Percentiles rank a stretch among this genome's conserved stretches.
These are phyloP conservation scores for Clonostachys sp. DNA, from an alignment of 2,329 filamentous ascomycete genomes.

Conservation along the genomic window DNA sequence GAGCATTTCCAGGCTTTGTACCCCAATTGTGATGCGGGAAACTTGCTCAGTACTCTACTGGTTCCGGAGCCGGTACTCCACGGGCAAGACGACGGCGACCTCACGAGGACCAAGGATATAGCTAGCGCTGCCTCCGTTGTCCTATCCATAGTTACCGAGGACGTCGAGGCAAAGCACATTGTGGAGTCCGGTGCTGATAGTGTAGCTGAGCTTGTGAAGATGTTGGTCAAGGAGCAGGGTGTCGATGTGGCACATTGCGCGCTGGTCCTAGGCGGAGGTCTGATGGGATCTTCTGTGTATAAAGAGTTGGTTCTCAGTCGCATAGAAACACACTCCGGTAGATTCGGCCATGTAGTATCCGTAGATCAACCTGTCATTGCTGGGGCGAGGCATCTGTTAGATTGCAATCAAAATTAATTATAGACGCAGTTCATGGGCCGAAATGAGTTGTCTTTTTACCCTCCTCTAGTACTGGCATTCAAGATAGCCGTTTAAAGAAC, in stretches of 20 bases:
- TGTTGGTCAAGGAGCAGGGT: constrained; percentile 6
- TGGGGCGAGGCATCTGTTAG: background rate
- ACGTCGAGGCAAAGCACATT: constrained; percentile 9
- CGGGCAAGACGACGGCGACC: background rate
- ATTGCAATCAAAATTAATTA: too few relatives aligned
- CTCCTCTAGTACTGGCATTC: too few relatives aligned
- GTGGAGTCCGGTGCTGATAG: constrained; percentile 7
- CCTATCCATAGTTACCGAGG: constrained; percentile 5
- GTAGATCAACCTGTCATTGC: background rate
- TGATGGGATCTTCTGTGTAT: constrained; percentile 8
- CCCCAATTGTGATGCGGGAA: constrained; percentile 4
- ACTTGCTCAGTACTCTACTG: constrained; percentile 11
- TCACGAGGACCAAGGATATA: constrained; percentile 6
- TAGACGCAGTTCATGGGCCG: too few relatives aligned
- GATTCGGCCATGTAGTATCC: background rate
- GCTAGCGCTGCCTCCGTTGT: constrained; percentile 12
- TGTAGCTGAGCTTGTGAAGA: constrained; percentile 7
- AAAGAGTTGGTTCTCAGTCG: background rate
- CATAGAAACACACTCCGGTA: background rate
- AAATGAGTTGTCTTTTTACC: too few relatives aligned
- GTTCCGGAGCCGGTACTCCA: constrained; percentile 3
- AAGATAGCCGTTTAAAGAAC: too few relatives aligned
- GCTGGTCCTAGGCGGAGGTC: constrained; percentile 12
- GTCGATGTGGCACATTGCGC: constrained; percentile 6
- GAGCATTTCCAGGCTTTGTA: constrained; percentile 7